phyloP scores from a whole-genome alignment of 164 flowering plant species.

The Litsea cubeba region DNA sequence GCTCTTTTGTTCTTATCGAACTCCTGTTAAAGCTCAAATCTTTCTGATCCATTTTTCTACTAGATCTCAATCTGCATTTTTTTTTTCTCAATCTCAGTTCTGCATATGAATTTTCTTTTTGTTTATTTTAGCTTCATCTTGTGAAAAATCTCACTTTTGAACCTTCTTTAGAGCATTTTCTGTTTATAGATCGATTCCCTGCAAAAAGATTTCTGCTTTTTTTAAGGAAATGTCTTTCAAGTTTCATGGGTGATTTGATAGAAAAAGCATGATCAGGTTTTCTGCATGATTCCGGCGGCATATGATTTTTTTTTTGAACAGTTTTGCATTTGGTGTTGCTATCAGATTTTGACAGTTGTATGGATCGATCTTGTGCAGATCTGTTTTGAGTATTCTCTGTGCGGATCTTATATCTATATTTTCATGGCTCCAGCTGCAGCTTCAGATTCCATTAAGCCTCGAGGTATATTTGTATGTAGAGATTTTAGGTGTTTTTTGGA shows the following conservation, averaged over 20 bases:
- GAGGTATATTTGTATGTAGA: slow-evolving; percentile 26
- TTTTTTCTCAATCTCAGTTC: too few species aligned
- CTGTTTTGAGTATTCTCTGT: not conserved
- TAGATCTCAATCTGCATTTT: too few species aligned
- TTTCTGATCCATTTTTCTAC: too few species aligned
- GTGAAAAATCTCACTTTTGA: too few species aligned
- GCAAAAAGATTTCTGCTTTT: not conserved
- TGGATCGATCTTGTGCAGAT: slow-evolving; percentile 5
- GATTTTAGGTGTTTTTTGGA: not conserved
- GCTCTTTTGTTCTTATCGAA: too few species aligned
- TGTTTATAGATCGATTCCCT: not conserved
- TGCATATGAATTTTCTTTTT: too few species aligned
- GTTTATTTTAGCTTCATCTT: too few species aligned
- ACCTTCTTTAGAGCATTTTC: not conserved
- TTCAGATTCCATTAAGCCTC: slow-evolving; percentile 42
- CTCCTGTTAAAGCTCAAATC: too few species aligned
- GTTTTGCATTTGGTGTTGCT: not conserved
- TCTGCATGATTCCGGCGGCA: not conserved
- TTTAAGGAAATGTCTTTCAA: not conserved
- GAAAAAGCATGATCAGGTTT: not conserved
- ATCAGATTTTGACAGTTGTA: not conserved
- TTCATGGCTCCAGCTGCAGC: slow-evolving; percentile 41
- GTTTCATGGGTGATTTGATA: not conserved
- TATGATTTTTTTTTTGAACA: not conserved
- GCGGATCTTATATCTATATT: not conserved